These are phyloP conservation scores for Botryotinia convoluta DNA, from an alignment of 2,329 filamentous ascomycete genomes.

Conservation along the genomic window DNA sequence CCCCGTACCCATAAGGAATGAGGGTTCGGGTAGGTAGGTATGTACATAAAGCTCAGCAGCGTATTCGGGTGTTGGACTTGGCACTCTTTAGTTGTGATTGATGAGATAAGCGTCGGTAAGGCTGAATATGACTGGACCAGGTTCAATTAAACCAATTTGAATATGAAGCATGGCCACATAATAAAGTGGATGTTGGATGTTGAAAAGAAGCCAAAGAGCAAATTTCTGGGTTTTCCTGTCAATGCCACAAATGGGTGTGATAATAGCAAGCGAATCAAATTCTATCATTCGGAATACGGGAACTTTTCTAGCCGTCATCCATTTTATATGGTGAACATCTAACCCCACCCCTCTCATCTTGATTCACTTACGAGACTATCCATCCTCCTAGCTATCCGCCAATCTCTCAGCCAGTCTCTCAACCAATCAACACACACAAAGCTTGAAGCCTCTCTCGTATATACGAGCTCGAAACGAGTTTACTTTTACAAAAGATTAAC, in stretches of 20 bases:
- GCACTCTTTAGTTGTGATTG: not conserved
- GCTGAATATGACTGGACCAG: not conserved
- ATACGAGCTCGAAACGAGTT: not conserved
- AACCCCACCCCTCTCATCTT: not conserved
- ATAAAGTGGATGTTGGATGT: not conserved
- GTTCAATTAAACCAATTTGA: not conserved
- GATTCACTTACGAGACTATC: not conserved
- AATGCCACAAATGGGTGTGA: not conserved
- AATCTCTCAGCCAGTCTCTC: not conserved
- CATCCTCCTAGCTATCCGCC: not conserved
- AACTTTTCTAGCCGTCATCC: not conserved
- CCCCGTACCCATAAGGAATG: not conserved
- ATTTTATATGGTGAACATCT: accelerated
- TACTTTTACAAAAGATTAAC: not conserved
- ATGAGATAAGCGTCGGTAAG: not conserved
- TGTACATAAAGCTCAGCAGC: not conserved
- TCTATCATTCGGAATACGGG: constrained; percentile 3
- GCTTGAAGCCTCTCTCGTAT: not conserved
- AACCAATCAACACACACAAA: not conserved
- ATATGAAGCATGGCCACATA: not conserved
- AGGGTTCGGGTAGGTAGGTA: not conserved
- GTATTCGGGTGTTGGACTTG: not conserved
- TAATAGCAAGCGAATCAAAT: not conserved
- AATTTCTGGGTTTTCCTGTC: not conserved
- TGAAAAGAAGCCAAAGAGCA: not conserved